Conservation (phyloP, 805 yeast genomes). For the Wickerhamiella kurtzmanii region DNA sequence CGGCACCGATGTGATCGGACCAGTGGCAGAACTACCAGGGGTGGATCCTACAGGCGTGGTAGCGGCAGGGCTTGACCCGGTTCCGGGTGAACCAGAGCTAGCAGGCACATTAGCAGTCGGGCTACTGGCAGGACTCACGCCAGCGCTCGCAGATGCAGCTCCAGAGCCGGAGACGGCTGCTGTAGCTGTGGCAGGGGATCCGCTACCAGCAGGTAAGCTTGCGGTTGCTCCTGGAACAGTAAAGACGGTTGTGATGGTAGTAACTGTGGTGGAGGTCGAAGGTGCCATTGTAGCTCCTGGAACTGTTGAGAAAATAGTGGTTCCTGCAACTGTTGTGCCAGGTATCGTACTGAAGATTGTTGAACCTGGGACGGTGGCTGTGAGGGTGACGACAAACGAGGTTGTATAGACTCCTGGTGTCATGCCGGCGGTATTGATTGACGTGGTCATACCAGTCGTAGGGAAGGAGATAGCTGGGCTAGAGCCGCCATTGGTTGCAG, state of each 20-base stretch:
- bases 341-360: conserved; percentile 9
- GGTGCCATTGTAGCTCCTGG: background rate
- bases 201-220: background rate
- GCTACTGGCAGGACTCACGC: background rate
- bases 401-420: conserved; percentile 6
- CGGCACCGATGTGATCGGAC: background rate
- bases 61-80: background rate
- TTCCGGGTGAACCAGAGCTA: background rate
- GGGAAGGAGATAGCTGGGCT: background rate
- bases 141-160: background rate
- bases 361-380: conserved; percentile 2
- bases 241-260: background rate
- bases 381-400: conserved; percentile 1
- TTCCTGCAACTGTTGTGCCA: conserved; percentile 8
- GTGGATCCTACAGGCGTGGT: background rate
- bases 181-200: no score
- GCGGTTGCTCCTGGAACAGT: background rate
- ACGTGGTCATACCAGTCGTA: conserved; percentile 1
- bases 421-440: conserved; percentile 5
- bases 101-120: background rate
- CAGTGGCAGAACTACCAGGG: background rate
- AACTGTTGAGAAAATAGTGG: conserved; percentile 2
- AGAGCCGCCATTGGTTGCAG: background rate
- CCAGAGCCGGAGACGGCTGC: background rate
- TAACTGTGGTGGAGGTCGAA: background rate